Base-by-base conservation (phyloP, 164 flowering plant species). In the Vitis cinerea region DNA sequence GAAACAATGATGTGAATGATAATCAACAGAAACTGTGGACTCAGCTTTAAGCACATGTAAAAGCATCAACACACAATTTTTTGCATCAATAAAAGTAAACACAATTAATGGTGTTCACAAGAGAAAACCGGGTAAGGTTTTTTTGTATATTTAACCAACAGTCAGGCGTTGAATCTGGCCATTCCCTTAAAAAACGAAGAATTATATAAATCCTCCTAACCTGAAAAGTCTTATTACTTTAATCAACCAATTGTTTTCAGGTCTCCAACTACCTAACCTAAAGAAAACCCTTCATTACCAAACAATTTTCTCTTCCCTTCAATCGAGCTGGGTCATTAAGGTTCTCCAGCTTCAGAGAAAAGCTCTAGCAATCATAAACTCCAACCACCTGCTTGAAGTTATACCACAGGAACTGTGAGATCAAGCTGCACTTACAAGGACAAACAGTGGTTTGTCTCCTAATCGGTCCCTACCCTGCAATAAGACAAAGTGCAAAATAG, bases 391-490 rank as follows among this genome's bases (percentile, higher is more conserved):
- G 12, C 31, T 50, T 16, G 30, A 30, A 47, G 8, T 53, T 23
- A 49, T 63, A 50, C 51, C 37, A 15, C 23, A 37, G 12, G 12
- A 68, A 17, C 3, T 58, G 49, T 14, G 19, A 66, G n/a, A 67
- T 82, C 74, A 80, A 59, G 71, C 64, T 64, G 81, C 73, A 63
- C 79, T 83, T 48, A 88, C 85, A 27, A 90, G 91, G 63, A 90
- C 88, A 67, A 88, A 90, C 27, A 90, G 74, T 30, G 93, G 89
- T 59, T 77, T 90, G 77, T 84, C 82, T 64, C 91, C 91, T 72
- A 90, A 74, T 6, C 86, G 80, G 6, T 90, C 83, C 71, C 91
- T 87, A 14, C 96, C 96, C 96, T 90, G 81, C 50, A 75, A 71
- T 6, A 53, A 68, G 30, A 37, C 49, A 29, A 61, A 61, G 8